Percentiles rank a stretch among this genome's conserved stretches.
phyloP scores from a whole-genome alignment of 1,284 basidiomycete species.

The Quambalaria eucalypti region DNA sequence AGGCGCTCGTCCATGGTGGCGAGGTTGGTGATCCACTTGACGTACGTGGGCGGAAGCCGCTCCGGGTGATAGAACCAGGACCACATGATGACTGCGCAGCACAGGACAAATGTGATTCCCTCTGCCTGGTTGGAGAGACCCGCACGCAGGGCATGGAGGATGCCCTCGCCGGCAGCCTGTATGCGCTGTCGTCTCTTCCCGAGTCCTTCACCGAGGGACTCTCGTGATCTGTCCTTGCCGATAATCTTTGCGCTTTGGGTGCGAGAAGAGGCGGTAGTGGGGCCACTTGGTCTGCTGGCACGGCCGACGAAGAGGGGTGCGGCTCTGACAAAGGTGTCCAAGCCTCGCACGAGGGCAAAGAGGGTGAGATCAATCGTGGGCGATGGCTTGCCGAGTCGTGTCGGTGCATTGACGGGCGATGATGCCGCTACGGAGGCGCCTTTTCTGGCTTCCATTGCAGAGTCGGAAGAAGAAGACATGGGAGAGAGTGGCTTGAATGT shows the following conservation, averaged over 20 bases:
- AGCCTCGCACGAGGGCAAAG: conserved; percentile 47
- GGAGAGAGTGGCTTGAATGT: neutral
- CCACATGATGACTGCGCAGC: conserved; percentile 41
- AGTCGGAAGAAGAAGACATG: neutral
- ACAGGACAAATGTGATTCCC: conserved; percentile 34
- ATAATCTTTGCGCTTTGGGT: neutral
- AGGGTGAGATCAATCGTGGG: conserved; percentile 48
- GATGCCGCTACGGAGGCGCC: neutral
- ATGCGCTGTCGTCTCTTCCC: neutral
- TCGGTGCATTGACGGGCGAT: neutral
- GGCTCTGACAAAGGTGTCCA: conserved; percentile 40
- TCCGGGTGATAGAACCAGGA: conserved; percentile 45
- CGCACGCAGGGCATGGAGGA: neutral
- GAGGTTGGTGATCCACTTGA: conserved; percentile 39
- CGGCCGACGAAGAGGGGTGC: conserved; percentile 6
- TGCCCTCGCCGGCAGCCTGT: neutral
- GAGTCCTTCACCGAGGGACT: neutral
- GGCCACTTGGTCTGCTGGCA: too few species aligned
- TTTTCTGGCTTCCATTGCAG: neutral
- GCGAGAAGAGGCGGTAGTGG: neutral
- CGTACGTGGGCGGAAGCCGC: conserved; percentile 39
- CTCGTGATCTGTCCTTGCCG: neutral
- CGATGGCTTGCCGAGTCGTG: conserved; percentile 18
- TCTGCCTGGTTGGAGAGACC: conserved; percentile 18
- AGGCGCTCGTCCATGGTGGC: conserved; percentile 47